Percentiles rank a stretch among this genome's conserved stretches.
These are phyloP conservation scores for Rhododendron ferrugineum DNA, from an alignment of 148 eudicot genomes.

Conservation along the genomic window DNA sequence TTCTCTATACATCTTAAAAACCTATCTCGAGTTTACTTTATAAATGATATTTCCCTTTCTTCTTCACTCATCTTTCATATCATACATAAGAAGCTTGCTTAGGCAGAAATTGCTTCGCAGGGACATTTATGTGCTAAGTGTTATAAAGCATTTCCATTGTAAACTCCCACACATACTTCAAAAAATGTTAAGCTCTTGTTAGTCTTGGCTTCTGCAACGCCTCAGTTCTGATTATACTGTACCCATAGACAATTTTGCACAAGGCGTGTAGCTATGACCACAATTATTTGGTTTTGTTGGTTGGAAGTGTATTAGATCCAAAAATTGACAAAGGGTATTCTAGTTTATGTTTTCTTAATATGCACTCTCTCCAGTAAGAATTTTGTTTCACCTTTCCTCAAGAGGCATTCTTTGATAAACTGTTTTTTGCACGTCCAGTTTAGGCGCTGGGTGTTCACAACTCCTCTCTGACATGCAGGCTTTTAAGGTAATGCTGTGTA, in stretches of 20 bases:
- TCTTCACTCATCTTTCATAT: neutral
- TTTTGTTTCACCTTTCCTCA: slow-evolving; percentile 4
- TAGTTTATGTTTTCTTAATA: neutral
- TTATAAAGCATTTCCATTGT: neutral
- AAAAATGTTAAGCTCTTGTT: neutral
- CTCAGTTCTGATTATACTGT: neutral
- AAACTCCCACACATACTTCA: neutral
- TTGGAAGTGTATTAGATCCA: neutral
- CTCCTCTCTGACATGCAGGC: slow-evolving; percentile 99
- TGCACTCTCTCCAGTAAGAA: neutral
- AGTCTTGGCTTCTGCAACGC: neutral
- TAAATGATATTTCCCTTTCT: neutral
- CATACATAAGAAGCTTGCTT: neutral
- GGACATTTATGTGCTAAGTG: neutral
- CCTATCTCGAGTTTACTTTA: no score
- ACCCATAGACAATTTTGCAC: neutral
- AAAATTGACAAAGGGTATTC: neutral
- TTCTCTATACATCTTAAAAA: no score
- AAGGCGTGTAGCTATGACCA: neutral
- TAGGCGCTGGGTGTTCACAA: slow-evolving; percentile 97
- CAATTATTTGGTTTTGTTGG: neutral
- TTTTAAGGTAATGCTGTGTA: slow-evolving; percentile 61
- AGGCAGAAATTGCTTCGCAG: neutral
- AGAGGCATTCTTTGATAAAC: slow-evolving; percentile 8
- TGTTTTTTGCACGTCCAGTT: slow-evolving; percentile 44